Evolutionary conservation across 331 rosid species (phyloP).

Genomic region (Cydonia oblonga): DNA sequence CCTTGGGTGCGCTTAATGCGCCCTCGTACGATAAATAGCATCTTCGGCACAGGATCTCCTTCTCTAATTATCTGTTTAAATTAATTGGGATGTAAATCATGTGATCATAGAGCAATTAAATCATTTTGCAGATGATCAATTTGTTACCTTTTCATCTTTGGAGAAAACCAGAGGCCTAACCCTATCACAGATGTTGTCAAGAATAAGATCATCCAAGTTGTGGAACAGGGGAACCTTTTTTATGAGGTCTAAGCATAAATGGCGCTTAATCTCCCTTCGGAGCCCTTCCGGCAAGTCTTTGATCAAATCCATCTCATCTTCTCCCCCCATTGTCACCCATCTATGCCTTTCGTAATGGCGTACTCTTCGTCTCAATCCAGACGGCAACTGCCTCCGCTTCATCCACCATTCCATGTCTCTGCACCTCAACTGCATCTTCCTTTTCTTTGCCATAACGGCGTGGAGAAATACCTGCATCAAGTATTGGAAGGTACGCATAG

Average conservation of each 20-base stretch:
- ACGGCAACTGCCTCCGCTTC: slow-evolving; percentile 85
- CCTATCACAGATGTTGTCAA: slow-evolving; percentile 88
- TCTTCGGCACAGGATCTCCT: slow-evolving; percentile 88
- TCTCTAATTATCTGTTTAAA: slow-evolving; percentile 70
- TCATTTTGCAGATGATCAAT: not conserved
- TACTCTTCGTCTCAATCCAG: slow-evolving; percentile 64
- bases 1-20: slow-evolving; percentile 54
- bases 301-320: slow-evolving; percentile 81
- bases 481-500: not conserved
- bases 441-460: slow-evolving; percentile 88
- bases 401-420: slow-evolving; percentile 99
- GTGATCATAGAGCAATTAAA: not conserved
- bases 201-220: slow-evolving; percentile 85
- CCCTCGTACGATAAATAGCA: slow-evolving; percentile 80
- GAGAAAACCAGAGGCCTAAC: slow-evolving; percentile 78
- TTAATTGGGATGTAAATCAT: not conserved
- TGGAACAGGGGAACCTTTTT: slow-evolving; percentile 87
- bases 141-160: slow-evolving; percentile 82
- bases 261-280: slow-evolving; percentile 80
- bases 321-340: slow-evolving; percentile 93
- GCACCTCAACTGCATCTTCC: slow-evolving; percentile 87
- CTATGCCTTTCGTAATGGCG: slow-evolving; percentile 85
- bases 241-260: slow-evolving; percentile 76
- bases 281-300: slow-evolving; percentile 91
- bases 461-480: slow-evolving; percentile 71